Conservation (phyloP, 768 basidiomycete genomes). For the Amanita fuliginea region DNA sequence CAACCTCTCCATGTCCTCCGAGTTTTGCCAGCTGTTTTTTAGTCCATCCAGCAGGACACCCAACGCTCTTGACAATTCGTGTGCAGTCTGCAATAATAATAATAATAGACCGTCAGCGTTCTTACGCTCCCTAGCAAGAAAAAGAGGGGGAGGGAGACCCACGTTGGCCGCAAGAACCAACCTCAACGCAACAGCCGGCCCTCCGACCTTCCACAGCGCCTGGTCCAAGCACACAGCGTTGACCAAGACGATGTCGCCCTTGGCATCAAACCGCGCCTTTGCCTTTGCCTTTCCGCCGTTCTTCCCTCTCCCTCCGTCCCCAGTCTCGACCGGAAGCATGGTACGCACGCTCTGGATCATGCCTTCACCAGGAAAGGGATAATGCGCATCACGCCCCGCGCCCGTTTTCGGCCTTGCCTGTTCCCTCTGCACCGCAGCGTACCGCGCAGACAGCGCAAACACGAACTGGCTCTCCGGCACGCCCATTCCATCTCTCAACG, state of each 20-base stretch:
- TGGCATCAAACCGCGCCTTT: slow-evolving; percentile 13
- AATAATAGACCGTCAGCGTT: neutral
- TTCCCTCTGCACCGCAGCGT: slow-evolving; percentile 1
- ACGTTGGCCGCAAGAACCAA: slow-evolving; percentile 73
- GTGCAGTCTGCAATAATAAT: slow-evolving; percentile 59
- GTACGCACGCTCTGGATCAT: slow-evolving; percentile 3
- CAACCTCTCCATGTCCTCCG: slow-evolving; percentile 87
- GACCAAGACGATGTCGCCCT: slow-evolving; percentile 52
- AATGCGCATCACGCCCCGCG: neutral
- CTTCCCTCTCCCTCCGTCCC: slow-evolving; percentile 5
- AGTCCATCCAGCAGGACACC: slow-evolving; percentile 68
- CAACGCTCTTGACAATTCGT: slow-evolving; percentile 66
- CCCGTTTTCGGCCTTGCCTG: neutral
- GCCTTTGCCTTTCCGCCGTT: neutral
- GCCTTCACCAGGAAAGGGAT: neutral
- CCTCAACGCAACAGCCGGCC: slow-evolving; percentile 60
- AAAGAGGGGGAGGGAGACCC: too few relatives aligned
- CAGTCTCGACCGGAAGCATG: neutral
- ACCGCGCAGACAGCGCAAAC: slow-evolving; percentile 25
- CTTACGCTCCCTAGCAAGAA: neutral
- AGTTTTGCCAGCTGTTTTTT: slow-evolving; percentile 83
- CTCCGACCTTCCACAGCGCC: slow-evolving; percentile 76
- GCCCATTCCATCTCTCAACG: slow-evolving; percentile 21
- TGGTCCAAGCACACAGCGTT: slow-evolving; percentile 57
- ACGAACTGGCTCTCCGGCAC: slow-evolving; percentile 28